Base-by-base conservation (phyloP, 495 filamentous ascomycete species). In the Saxophila tyrrhenica region DNA sequence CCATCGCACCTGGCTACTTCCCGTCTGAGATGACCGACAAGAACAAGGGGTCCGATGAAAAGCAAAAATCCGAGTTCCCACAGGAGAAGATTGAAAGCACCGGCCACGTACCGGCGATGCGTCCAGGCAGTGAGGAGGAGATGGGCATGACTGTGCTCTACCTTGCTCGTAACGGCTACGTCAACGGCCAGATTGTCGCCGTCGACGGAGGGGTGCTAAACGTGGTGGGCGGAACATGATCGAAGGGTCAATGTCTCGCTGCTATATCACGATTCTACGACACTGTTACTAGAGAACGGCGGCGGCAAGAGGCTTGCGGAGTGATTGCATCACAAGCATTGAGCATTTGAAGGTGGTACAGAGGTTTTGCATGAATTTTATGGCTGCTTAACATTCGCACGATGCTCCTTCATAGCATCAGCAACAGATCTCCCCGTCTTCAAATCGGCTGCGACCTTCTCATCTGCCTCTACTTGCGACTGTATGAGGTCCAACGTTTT, bases 1-100 rank as follows among this genome's bases (percentile, higher is more conserved):
- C 54, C n/a, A 74, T 76, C 45, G 74, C 74, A 19, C 73, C 72
- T 13, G 45, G 72, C 1, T 76, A 82, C 56, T 83, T 83, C 54
- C 78, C 78, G 8, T 72, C 66, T 29, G 79, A 83, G 67, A 78
- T 85, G 81, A 85, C 82, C 50, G 70, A 78, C 41, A 73, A 73
- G 45, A 44, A 44, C 69, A 72, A 54, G 3, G 13, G 13, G 49
- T 75, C 71, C 51, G 78, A 78, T 22, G 71, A 77, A 17, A 67
- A 67, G 24, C 75, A 75, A 58, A 82, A 82, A 67, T 76, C 71
- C 32, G 54, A 72, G 22, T 55, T 82, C 56, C 65, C 71, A 23
- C 67, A 70, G 25, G 72, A 72, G 54, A 75, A 73, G 58, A 57
- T 75, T 1, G 62, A 72, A 50, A 63, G 67, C 48, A 74, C 74